A percentile compares a stretch with the other conserved stretches of the same genome.
Evolutionary conservation across 1,139 yeast species (phyloP).

Genomic region (Pneumocystis carinii): DNA sequence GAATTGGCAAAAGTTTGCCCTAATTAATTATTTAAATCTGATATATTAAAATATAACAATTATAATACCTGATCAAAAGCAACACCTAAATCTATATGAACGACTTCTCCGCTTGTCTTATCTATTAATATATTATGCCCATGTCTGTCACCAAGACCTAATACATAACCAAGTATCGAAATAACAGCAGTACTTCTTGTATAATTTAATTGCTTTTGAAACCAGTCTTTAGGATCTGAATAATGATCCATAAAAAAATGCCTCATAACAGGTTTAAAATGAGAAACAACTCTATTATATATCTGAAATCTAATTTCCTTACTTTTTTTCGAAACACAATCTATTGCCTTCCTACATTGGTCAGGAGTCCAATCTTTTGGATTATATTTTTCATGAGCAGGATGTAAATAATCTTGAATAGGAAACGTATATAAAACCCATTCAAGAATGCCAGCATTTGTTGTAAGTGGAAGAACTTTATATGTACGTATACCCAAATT

Average conservation of each 20-base stretch:
- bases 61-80: slow-evolving; percentile 51
- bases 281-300: slow-evolving; percentile 36
- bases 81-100: slow-evolving; percentile 90
- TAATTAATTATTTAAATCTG: slow-evolving; percentile 24
- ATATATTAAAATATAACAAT: background rate
- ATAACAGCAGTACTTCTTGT: slow-evolving; percentile 70
- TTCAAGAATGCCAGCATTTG: slow-evolving; percentile 75
- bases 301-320: slow-evolving; percentile 34
- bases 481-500: slow-evolving; percentile 61
- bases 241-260: slow-evolving; percentile 59
- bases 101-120: slow-evolving; percentile 65
- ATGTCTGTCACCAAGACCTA: slow-evolving; percentile 93
- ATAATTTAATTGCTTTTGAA: slow-evolving; percentile 46
- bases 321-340: slow-evolving; percentile 36
- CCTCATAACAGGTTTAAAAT: slow-evolving; percentile 53
- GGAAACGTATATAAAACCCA: slow-evolving; percentile 71
- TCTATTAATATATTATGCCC: slow-evolving; percentile 82
- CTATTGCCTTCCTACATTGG: slow-evolving; percentile 55
- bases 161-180: slow-evolving; percentile 70
- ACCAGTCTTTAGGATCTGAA: slow-evolving; percentile 58
- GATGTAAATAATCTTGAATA: slow-evolving; percentile 48
- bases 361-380: slow-evolving; percentile 35
- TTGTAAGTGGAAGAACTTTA: slow-evolving; percentile 80
- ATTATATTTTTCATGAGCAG: slow-evolving; percentile 36
- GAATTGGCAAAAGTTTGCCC: slow-evolving; percentile 68